Evolutionary conservation across 768 basidiomycete species (phyloP), one percentile per base, ranked within the genome.

Genomic region (Serendipita sp.): DNA sequence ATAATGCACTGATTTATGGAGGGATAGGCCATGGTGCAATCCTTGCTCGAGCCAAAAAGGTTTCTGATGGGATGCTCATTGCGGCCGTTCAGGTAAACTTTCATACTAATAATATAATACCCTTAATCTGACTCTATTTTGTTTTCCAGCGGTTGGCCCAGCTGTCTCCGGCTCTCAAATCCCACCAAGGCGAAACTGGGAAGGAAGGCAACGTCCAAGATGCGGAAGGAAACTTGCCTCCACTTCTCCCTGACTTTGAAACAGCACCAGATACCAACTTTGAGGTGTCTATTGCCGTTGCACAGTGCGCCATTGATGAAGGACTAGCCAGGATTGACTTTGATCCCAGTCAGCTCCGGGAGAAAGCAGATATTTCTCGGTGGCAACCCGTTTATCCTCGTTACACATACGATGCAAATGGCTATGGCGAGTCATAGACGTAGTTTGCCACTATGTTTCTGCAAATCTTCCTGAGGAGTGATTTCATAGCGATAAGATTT

Each of bases 61-160:
- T 94, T 68, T 85, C 87, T 1, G 88, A 91, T 72, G 81, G 78
- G n/a, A 92, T 94, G 91, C 87, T 94, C 71, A 83, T 91, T 44
- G 86, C 86, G 2, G 91, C 87, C 6, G 83, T 88, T 40, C 40
- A 13, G 13, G 40, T 40, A 40, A 13, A 13, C 40, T 13, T 40
- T 13, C 23, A 23, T 23, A 23, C 23, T 23, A 23, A 23, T 23
- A 23, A 23, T 23, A 23, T 23, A 23, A 23, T 23, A 23, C 23
- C 23, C 23, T 23, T 23, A 23, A 23, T 6, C 13, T 13, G 40
- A 40, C 6, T 40, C 5, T 40, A 40, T 40, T 40, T 13, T 40
- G 6, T 40, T 40, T 40, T 5, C 0, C 79, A 76, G 31, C 80
- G 84, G 11, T 84, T 94, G 43, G 88, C 90, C 0, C 76, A 81